Percentiles rank a stretch among this genome's conserved stretches.
phyloP scores from a whole-genome alignment of 805 yeast genomes.

The Wickerhamiella kurtzmanii region DNA sequence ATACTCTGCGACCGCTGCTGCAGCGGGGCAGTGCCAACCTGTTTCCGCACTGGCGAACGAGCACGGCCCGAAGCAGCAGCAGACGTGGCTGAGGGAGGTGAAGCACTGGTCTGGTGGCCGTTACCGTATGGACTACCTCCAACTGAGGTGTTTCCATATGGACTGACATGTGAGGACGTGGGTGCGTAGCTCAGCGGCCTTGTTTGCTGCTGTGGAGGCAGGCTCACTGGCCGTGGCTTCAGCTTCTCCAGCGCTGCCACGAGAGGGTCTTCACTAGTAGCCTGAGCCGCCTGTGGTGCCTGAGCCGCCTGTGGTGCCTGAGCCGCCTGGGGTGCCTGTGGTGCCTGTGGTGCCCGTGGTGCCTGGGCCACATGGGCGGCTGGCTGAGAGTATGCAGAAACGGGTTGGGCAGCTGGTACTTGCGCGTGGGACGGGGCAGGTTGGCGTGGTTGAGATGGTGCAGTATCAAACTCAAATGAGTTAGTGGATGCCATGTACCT shows the following conservation, averaged over 20 bases:
- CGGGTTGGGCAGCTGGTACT: no score
- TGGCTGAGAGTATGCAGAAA: no score
- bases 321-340: neutral
- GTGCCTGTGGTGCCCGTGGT: neutral
- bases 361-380: neutral
- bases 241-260: constrained; percentile 40
- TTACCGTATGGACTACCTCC: constrained; percentile 2
- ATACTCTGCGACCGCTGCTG: neutral
- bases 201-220: constrained; percentile 6
- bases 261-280: constrained; percentile 33
- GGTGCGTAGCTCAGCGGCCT: neutral
- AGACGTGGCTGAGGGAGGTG: neutral
- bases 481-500: constrained; percentile 8
- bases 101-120: neutral
- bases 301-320: neutral
- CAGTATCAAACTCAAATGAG: neutral
- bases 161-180: neutral
- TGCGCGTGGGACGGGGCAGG: no score
- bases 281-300: neutral
- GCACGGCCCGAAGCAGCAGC: neutral
- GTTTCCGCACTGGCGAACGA: constrained; percentile 2
- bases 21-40: neutral
- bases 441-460: neutral
- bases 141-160: neutral
- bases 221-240: constrained; percentile 17